Conservation (phyloP, 2,329 filamentous ascomycete species). For the Penicillium freii region DNA sequence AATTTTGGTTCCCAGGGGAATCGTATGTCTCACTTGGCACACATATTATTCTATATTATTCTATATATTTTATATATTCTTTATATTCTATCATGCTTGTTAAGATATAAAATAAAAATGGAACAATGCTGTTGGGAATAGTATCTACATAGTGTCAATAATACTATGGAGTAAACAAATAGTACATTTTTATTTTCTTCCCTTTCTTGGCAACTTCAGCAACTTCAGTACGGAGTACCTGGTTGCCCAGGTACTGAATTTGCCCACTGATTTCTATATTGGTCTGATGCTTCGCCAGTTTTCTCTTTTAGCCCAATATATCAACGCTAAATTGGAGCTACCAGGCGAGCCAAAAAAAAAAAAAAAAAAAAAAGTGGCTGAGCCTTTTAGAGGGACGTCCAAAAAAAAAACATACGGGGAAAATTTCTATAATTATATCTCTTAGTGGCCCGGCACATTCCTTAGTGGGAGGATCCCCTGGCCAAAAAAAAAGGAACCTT, state of each 20-base stretch:
- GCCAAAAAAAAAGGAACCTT: neutral
- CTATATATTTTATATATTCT: neutral
- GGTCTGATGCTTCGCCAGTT: neutral
- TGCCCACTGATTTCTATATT: neutral
- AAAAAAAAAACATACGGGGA: neutral
- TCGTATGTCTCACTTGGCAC: conserved; percentile 18
- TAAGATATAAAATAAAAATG: neutral
- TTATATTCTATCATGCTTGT: neutral
- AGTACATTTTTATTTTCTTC: neutral
- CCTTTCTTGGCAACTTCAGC: neutral
- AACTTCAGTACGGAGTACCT: neutral
- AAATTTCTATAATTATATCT: conserved; percentile 8
- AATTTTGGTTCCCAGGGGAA: conserved; percentile 12
- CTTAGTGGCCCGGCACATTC: conserved; percentile 9
- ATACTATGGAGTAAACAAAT: neutral
- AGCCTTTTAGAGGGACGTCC: neutral
- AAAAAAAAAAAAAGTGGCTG: neutral
- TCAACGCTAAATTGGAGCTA: neutral
- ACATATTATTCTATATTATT: neutral
- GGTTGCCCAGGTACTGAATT: neutral
- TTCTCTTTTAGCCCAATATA: neutral
- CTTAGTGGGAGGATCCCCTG: conserved; percentile 3
- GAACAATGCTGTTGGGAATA: neutral
- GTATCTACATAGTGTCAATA: neutral
- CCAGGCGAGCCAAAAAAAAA: neutral